Evolutionary conservation across 768 basidiomycete genomes (phyloP), one percentile per base, ranked within the genome.

Genomic region (Dendrothele bispora): DNA sequence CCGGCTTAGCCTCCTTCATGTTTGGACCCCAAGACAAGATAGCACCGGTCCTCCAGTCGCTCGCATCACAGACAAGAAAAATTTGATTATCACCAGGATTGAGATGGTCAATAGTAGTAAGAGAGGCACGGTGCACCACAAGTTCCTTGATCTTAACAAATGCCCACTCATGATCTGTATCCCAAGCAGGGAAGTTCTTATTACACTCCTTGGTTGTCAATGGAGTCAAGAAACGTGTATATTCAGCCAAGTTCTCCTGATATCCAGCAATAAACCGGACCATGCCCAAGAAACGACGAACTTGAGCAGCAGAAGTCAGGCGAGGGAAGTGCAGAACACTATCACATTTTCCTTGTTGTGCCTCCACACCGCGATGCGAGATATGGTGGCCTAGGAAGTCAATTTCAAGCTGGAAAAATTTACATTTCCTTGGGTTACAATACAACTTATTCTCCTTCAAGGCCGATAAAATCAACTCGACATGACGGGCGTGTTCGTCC

Each of bases 51-150:
- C 58, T 35, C 11, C 29, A 43, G 17, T 66, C 57, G 29, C 55
- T 59, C 0, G 63, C 64, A 48, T 66, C 62, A 10, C 21, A 48
- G 5, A 57, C 60, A 2, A 68, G 50, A 40, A 65, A 68, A 24
- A 68, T 61, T 7, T 48, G 32, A 44, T 63, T 60, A 3, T 48
- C 32, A 12, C 36, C 37, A 0, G 54, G 22, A 1, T 43, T 38
- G 2, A 30, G 21, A 18, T 49, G 46, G 39, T 59, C 52, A 44
- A 61, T 57, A 2, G 43, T 32, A 0, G 57, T 61, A 2, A 61
- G 26, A 35, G 54, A 59, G 34, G 59, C 48, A 0, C 52, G 15
- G 8, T 47, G 46, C 6, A 43, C 37, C 3, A 61, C 56, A 7
- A 56, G n/a, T 3, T 18, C 10, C 32, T 60, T 60, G n/a, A 60